Base-by-base conservation (phyloP, 441 rosid species). In the Eutrema salsugineum region DNA sequence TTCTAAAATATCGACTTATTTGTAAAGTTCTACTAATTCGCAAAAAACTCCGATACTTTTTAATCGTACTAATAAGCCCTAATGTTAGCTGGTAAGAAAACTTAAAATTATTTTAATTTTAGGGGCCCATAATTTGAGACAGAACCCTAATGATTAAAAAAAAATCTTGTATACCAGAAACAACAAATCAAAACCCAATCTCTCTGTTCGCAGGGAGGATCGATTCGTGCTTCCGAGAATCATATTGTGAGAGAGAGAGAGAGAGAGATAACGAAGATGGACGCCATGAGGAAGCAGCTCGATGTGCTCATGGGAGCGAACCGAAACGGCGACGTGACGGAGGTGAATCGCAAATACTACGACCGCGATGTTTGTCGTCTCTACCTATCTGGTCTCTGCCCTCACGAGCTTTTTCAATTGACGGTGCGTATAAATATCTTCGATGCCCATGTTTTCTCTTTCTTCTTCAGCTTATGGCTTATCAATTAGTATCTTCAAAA, bases 301-400 rank as follows among this genome's bases (percentile, higher is more conserved):
- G 99, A 95, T 83, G 98, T 95, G 70, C 90, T 93, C 43, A 95
- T 95, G 99, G 99, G 99, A 50, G 98, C 98, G 4, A 95, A 95
- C 77, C 80, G 99, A 36, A 95, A 95, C 81, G 99, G 99, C 74
- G 99, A 95, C 66, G 99, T 93, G 11, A 82, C 85, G 59, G 99
- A 93, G 80, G 96, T 93, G 42, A 93, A 93, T 73, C 98, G 98
- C 68, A 93, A 93, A 83, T 91, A 95, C 84, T 88, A 86, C 89
- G 99, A 95, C 83, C 98, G 98, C 30, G 99, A 95, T 78, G 98
- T 93, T 57, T 95, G 99, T 70, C 99, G 99, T 76, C 86, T 93
- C 87, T 89, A 57, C 82, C 72, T 95, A 44, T 95, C 93, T 66
- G 99, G 98, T 67, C 99, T 93, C 38, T 95, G 99, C 77, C 99